Evolutionary conservation across 441 rosid genomes (phyloP).

Genomic region (Populus hybrid): DNA sequence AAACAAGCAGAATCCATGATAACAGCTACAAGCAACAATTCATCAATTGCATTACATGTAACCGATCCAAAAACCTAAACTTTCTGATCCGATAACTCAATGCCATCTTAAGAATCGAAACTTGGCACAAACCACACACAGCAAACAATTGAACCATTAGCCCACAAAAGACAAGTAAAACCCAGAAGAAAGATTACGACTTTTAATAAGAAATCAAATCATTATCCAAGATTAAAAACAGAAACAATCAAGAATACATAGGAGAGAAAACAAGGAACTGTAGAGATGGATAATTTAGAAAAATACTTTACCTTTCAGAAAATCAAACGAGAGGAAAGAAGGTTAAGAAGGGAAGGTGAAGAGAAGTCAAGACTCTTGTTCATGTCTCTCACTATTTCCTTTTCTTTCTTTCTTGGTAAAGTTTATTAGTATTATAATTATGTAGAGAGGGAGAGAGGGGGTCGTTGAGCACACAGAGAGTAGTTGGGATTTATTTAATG

Average conservation of each 20-base stretch:
- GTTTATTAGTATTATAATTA: not conserved
- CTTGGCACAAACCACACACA: not conserved
- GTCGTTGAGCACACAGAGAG: not conserved
- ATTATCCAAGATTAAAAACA: not conserved
- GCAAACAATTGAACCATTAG: not conserved
- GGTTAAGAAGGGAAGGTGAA: constrained; percentile 5
- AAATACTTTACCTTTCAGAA: constrained; percentile 27
- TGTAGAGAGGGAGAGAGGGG: not conserved
- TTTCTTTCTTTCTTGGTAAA: not conserved
- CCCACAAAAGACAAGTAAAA: constrained; percentile 21
- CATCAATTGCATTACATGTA: not conserved
- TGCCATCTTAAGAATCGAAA: constrained; percentile 15
- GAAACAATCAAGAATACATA: not conserved
- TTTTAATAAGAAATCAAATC: not conserved
- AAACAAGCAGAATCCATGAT: not conserved
- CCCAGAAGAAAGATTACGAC: not conserved
- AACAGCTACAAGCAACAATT: not conserved
- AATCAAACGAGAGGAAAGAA: constrained; percentile 8
- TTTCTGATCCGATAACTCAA: constrained; percentile 15
- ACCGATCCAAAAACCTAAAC: constrained; percentile 5
- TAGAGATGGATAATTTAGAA: not conserved
- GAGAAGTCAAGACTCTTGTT: constrained; percentile 12
- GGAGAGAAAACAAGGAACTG: not conserved
- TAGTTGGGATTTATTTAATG: not conserved
- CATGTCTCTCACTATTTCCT: constrained; percentile 1